Conservation (phyloP, 192 early-diverging fungal species). For the Martensiomyces pterosporus region DNA sequence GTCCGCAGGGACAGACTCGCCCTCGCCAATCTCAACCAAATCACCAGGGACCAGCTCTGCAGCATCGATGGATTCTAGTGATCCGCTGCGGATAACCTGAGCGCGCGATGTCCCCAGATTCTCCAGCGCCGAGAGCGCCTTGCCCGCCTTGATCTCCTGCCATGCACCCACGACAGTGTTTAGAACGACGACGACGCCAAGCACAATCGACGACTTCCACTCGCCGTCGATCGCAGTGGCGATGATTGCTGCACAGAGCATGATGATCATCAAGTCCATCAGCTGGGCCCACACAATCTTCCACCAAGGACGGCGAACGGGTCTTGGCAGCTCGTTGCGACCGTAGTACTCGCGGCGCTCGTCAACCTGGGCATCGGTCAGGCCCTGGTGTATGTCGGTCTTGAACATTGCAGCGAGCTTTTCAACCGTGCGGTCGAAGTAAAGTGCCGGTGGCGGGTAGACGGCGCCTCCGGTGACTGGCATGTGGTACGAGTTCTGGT, state of each 20-base stretch:
- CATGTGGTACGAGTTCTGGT: slow-evolving; percentile 48
- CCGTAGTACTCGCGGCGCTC: slow-evolving; percentile 78
- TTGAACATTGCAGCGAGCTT: slow-evolving; percentile 82
- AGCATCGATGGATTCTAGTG: slow-evolving; percentile 71
- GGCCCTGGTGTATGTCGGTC: slow-evolving; percentile 58
- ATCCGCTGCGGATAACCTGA: slow-evolving; percentile 73
- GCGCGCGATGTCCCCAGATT: slow-evolving; percentile 77
- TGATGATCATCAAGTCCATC: slow-evolving; percentile 92
- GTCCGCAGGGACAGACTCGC: slow-evolving; percentile 87
- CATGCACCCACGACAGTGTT: slow-evolving; percentile 90
- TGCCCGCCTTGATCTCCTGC: slow-evolving; percentile 95
- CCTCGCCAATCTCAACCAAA: slow-evolving; percentile 75
- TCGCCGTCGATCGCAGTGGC: slow-evolving; percentile 82
- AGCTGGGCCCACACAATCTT: slow-evolving; percentile 84
- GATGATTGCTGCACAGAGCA: slow-evolving; percentile 76
- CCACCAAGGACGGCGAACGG: slow-evolving; percentile 65
- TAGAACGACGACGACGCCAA: slow-evolving; percentile 77
- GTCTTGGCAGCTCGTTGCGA: slow-evolving; percentile 74
- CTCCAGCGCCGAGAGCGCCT: slow-evolving; percentile 85
- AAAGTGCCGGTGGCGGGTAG: slow-evolving; percentile 63
- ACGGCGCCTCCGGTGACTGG: slow-evolving; percentile 45
- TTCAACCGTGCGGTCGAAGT: slow-evolving; percentile 92
- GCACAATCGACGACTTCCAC: slow-evolving; percentile 74
- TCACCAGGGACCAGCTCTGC: slow-evolving; percentile 83
- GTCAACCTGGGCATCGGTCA: slow-evolving; percentile 55